These are phyloP conservation scores for Stentor coeruleus DNA, from an alignment of 73 alveolate species.

Conservation along the genomic window DNA sequence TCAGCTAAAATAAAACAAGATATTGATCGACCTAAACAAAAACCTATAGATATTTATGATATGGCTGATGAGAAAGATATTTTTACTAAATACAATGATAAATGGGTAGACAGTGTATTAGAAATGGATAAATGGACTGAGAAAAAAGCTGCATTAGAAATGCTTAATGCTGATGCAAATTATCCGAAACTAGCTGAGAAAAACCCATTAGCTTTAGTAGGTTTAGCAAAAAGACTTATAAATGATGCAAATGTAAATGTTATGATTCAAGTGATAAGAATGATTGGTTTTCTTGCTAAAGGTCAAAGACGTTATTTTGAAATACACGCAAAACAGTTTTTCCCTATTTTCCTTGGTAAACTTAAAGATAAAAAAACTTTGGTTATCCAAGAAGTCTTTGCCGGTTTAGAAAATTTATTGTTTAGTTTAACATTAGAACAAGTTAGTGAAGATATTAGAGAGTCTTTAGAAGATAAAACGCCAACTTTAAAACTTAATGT, in stretches of 20 bases:
- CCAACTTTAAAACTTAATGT: slow-evolving; percentile 46
- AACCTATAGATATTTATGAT: slow-evolving; percentile 60
- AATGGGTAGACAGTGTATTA: slow-evolving; percentile 65
- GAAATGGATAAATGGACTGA: slow-evolving; percentile 73
- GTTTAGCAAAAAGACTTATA: slow-evolving; percentile 29
- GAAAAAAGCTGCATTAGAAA: slow-evolving; percentile 58
- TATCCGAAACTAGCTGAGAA: slow-evolving; percentile 32
- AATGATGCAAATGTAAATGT: slow-evolving; percentile 39
- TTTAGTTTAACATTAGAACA: slow-evolving; percentile 31
- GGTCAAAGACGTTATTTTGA: slow-evolving; percentile 30
- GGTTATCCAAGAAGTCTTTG: slow-evolving; percentile 34
- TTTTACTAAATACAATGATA: slow-evolving; percentile 51
- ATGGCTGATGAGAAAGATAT: slow-evolving; percentile 69
- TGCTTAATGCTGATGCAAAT: slow-evolving; percentile 38
- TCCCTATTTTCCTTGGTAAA: not conserved
- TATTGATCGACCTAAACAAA: slow-evolving; percentile 34
- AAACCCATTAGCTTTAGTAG: slow-evolving; percentile 30
- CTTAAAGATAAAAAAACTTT: slow-evolving; percentile 33
- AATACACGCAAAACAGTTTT: slow-evolving; percentile 20
- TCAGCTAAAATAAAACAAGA: slow-evolving; percentile 42
- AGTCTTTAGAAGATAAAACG: slow-evolving; percentile 41
- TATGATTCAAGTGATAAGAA: slow-evolving; percentile 23
- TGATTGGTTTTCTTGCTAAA: slow-evolving; percentile 29
- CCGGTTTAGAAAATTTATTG: slow-evolving; percentile 31
- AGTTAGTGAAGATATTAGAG: slow-evolving; percentile 37